Base-by-base conservation (phyloP, 75 land plant genomes). In the Picea glauca region DNA sequence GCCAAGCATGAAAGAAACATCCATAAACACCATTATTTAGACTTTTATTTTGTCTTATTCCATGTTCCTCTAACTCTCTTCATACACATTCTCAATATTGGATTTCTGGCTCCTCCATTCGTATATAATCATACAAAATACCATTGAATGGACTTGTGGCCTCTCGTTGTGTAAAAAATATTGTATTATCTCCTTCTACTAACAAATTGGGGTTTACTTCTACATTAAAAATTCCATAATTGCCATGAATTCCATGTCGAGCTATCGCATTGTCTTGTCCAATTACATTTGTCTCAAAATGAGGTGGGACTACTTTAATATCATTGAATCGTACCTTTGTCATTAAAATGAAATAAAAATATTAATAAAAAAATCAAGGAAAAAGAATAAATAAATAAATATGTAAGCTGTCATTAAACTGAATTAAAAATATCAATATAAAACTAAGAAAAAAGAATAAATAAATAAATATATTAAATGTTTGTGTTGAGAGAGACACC, bases 51-150 rank as follows among this genome's bases (percentile, higher is more conserved):
- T 3, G 1, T 4, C 43, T 40, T 40, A 1, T 40, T 40, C 4
- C 3, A 11, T 50, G 11, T 50, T 40, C 5, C 8, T 46, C 50
- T 6, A 50, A 12, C 56, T 9, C 56, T 9, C 11, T 50, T 50
- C 2, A 50, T 50, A 50, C 11, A 1, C 11, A 50, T 50, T 50
- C 56, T 50, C 2, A 50, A 9, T 50, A 11, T 50, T 50, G 12
- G 1, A 50, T 50, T 31, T n/a, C 20, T 40, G 94, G 94, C 58
- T 80, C 83, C 78, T 91, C 93, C 13, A 91, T 72, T 2, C 93
- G 90, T 35, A 92, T 75, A 60, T 92, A 92, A 62, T 92, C 94
- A 76, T 92, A 92, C 92, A 90, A 83, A 23, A 92, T 80, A 35
- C 90, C 94, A 50, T 83, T 85, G 58, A 92, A 84, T 14, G 90